Conservation (phyloP, 1,284 basidiomycete species). For the Fomitopsis betulina region DNA sequence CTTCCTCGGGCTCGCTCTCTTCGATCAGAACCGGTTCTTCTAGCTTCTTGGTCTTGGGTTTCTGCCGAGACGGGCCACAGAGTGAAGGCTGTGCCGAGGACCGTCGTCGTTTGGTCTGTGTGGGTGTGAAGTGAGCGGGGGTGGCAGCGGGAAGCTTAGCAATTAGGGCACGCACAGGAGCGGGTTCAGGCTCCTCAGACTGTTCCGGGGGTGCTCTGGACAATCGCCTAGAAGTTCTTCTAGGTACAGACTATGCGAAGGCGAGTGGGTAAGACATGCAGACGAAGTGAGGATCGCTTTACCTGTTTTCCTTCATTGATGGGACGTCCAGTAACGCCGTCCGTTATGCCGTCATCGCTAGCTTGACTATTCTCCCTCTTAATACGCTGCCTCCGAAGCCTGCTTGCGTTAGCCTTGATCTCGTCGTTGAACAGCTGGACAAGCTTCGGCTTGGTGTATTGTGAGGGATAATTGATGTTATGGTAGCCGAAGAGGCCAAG, state of each 20-base stretch:
- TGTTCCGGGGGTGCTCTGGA: constrained; percentile 27
- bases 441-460: constrained; percentile 84
- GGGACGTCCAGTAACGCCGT: constrained; percentile 70
- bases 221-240: constrained; percentile 37
- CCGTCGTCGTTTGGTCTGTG: constrained; percentile 53
- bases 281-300: constrained; percentile 13
- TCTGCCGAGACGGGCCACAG: constrained; percentile 43
- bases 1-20: constrained; percentile 76
- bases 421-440: constrained; percentile 77
- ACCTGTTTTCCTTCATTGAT: constrained; percentile 46
- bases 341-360: constrained; percentile 75
- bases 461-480: constrained; percentile 70
- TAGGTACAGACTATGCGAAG: constrained; percentile 11
- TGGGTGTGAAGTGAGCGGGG: background rate
- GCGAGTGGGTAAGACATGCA: background rate
- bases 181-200: constrained; percentile 12
- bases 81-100: constrained; percentile 68
- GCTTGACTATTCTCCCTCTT: constrained; percentile 65
- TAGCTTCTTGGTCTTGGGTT: constrained; percentile 23
- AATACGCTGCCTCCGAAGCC: constrained; percentile 61
- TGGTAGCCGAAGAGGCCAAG: constrained; percentile 82
- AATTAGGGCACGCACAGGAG: constrained; percentile 34
- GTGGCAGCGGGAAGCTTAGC: constrained; percentile 2
- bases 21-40: constrained; percentile 50
- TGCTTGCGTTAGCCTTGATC: constrained; percentile 59